These are phyloP conservation scores for Lactuca saligna DNA, from an alignment of 129 eudicot species.

Conservation along the genomic window DNA sequence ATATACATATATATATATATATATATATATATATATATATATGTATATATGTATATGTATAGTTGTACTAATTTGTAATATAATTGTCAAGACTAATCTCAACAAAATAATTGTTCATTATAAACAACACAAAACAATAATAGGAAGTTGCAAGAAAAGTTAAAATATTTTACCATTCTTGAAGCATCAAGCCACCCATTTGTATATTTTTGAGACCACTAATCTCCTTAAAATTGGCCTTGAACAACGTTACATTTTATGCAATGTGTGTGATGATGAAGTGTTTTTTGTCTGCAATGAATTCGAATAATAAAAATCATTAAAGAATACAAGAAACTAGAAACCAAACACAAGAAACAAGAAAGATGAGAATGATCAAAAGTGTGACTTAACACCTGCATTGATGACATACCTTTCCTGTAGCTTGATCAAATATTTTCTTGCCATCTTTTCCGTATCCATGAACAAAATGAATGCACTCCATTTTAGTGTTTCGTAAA, in stretches of 20 bases:
- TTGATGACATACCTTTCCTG: slow-evolving; percentile 90
- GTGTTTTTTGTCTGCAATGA: slow-evolving; percentile 81
- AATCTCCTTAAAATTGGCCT: slow-evolving; percentile 98
- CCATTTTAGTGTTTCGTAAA: slow-evolving; percentile 61
- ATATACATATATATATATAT: too few species aligned
- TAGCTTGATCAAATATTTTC: slow-evolving; percentile 67
- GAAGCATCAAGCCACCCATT: too few species aligned
- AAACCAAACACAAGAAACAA: not conserved
- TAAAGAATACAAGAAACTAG: not conserved
- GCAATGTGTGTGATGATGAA: slow-evolving; percentile 76
- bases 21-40: too few species aligned
- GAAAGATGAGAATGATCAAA: not conserved
- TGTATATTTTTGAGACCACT: too few species aligned
- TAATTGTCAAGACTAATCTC: too few species aligned
- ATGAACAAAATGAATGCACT: slow-evolving; percentile 84
- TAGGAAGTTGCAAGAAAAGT: too few species aligned
- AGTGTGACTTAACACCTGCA: slow-evolving; percentile 54
- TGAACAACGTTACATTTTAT: slow-evolving; percentile 59
- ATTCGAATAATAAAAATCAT: not conserved
- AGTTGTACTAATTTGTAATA: too few species aligned
- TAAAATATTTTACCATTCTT: too few species aligned
- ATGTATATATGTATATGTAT: too few species aligned
- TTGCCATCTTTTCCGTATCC: slow-evolving; percentile 81
- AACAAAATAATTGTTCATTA: too few species aligned
- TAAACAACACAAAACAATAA: too few species aligned